Percentiles rank a stretch among this genome's conserved stretches.
phyloP scores from a whole-genome alignment of 305 asterid genomes.

The Plantago coronopus region DNA sequence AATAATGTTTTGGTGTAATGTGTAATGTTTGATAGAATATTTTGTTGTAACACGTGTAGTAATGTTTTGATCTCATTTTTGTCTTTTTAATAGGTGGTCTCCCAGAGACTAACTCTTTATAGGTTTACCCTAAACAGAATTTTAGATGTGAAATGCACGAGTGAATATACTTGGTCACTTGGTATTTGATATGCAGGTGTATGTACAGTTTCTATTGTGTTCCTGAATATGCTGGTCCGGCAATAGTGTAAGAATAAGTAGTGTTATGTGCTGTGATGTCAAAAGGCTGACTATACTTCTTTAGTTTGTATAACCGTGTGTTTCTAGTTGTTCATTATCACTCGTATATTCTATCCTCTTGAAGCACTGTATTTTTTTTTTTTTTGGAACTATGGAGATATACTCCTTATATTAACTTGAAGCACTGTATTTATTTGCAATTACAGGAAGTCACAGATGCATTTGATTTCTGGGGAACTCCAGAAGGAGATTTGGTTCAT shows the following conservation, averaged over 20 bases:
- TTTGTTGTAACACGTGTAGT: too few species aligned
- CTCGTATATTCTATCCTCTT: not conserved
- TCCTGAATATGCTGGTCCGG: not conserved
- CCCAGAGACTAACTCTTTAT: too few species aligned
- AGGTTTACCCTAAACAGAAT: too few species aligned
- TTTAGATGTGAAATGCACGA: not conserved
- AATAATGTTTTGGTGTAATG: too few species aligned
- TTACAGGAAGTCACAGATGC: conserved; percentile 81
- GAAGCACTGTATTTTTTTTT: conserved; percentile 7
- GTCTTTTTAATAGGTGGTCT: too few species aligned
- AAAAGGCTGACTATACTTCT: too few species aligned
- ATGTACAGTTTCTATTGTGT: not conserved
- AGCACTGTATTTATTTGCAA: conserved; percentile 14
- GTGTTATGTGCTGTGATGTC: not conserved
- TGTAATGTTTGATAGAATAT: too few species aligned
- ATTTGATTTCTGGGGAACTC: conserved; percentile 96
- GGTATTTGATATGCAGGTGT: not conserved
- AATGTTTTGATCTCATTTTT: too few species aligned
- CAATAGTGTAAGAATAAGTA: not conserved
- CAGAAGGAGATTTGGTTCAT: conserved; percentile 86
- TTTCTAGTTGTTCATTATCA: too few species aligned
- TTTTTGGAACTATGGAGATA: too few species aligned
- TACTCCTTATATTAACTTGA: too few species aligned
- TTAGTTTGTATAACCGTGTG: too few species aligned
- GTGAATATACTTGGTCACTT: not conserved